phyloP scores from a whole-genome alignment of 305 asterid genomes.

The Fraxinus dipetala region DNA sequence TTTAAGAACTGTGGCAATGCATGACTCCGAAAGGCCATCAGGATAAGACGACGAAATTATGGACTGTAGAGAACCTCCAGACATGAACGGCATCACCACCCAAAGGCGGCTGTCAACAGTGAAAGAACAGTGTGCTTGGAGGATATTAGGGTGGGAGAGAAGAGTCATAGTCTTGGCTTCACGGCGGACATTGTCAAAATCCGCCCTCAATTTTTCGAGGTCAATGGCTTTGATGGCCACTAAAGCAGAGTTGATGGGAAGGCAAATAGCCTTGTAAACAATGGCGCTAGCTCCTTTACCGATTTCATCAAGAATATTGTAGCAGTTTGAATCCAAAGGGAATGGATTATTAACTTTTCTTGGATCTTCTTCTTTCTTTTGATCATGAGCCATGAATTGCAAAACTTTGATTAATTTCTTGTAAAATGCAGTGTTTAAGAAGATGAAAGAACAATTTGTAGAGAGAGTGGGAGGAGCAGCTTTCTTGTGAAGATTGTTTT shows the following conservation, averaged over 20 bases:
- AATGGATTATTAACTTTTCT: constrained; percentile 26
- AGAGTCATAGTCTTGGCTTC: constrained; percentile 70
- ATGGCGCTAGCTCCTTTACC: constrained; percentile 67
- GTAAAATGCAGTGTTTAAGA: background rate
- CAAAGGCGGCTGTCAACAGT: constrained; percentile 61
- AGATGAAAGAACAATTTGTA: constrained; percentile 13
- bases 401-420: background rate
- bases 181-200: constrained; percentile 55
- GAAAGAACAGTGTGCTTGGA: constrained; percentile 74
- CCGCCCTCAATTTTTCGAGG: constrained; percentile 55
- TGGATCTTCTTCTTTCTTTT: constrained; percentile 31
- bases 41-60: constrained; percentile 62
- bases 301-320: constrained; percentile 55
- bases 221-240: constrained; percentile 77
- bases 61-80: constrained; percentile 74
- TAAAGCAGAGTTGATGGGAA: constrained; percentile 42
- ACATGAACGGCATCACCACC: constrained; percentile 95
- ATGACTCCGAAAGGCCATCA: constrained; percentile 67
- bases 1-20: constrained; percentile 62
- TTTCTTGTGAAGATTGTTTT: constrained; percentile 33
- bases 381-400: constrained; percentile 29
- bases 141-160: constrained; percentile 73
- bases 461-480: constrained; percentile 13
- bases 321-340: constrained; percentile 53
- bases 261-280: constrained; percentile 69